Evolutionary conservation across 2,329 filamentous ascomycete genomes (phyloP), one percentile per base, ranked within the genome.

Genomic region (Triangularia setosa): DNA sequence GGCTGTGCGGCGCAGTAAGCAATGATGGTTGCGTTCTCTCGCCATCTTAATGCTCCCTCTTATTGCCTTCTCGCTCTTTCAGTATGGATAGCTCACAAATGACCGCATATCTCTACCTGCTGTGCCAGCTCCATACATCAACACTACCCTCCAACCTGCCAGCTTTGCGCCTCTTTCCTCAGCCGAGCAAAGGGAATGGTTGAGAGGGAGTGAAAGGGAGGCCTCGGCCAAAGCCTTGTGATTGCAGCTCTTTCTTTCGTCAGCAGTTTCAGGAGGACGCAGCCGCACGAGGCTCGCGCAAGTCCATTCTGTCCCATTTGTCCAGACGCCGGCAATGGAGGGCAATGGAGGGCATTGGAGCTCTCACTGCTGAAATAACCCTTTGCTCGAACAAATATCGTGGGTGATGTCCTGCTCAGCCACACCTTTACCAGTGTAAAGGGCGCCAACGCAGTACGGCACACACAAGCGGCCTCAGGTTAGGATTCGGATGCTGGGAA

Each of bases 201-300:
- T 8, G 18, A 16, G 6, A 54, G 24, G 24, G 48, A 54, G 18
- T 9, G n/a, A 55, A 55, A 25, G 25, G 52, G 52, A 55, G 52
- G 52, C 52, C 52, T 55, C 52, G 52, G n/a, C 52, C 52, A 55
- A 55, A 55, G 52, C 52, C 52, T 55, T 55, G 52, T 23, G 16
- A 55, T 28, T 55, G 52, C 21, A 28, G 16, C 23, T 28, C 16
- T 55, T 16, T 55, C 25, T 24, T 55, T 55, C 23, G 24, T 55
- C 52, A 25, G 25, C 52, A 14, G 52, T 55, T 55, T 28, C 52
- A 55, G n/a, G 21, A 25, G 12, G 8, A 24, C 12, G 14, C 52
- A 55, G 52, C 52, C 52, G 52, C 52, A 55, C 52, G 52, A 55
- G 52, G 52, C 52, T 55, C 23, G 52, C 52, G 52, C 52, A 12